Percentiles rank a stretch among this genome's conserved stretches.
phyloP scores from a whole-genome alignment of 495 filamentous ascomycete genomes.

The Neurospora discreta region DNA sequence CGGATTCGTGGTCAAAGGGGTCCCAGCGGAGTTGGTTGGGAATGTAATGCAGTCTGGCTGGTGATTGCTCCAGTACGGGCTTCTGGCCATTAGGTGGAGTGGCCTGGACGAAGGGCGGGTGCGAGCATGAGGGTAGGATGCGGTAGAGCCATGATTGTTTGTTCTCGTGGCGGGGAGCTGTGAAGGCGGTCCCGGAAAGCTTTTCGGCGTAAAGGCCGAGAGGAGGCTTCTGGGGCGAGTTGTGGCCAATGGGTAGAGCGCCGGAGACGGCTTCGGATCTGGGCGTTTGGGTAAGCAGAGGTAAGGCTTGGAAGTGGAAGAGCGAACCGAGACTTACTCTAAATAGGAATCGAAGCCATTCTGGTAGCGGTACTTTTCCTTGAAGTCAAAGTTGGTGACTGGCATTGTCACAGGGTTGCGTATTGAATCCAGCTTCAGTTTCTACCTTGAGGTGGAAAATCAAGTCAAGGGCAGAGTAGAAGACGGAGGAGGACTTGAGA shows the following conservation, averaged over 20 bases:
- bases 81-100: conserved; percentile 8
- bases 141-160: conserved; percentile 92
- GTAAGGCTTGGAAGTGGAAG: background rate
- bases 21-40: conserved; percentile 91
- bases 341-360: conserved; percentile 57
- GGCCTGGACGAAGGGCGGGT: conserved; percentile 56
- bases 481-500: background rate
- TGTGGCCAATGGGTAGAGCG: conserved; percentile 51
- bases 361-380: conserved; percentile 52
- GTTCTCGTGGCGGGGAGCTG: conserved; percentile 79
- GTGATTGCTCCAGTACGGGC: background rate
- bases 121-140: conserved; percentile 72
- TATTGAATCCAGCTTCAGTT: background rate
- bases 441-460: background rate
- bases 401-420: conserved; percentile 38
- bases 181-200: conserved; percentile 89
- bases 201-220: conserved; percentile 87
- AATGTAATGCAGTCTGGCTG: conserved; percentile 48
- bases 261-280: conserved; percentile 37
- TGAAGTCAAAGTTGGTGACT: conserved; percentile 41
- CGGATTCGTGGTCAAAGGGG: conserved; percentile 61
- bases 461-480: background rate
- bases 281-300: background rate
- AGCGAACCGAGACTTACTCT: conserved; percentile 34
- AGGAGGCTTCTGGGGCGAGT: conserved; percentile 80